Conservation (phyloP, 495 filamentous ascomycete genomes). For the Chaetomium fimeti region DNA sequence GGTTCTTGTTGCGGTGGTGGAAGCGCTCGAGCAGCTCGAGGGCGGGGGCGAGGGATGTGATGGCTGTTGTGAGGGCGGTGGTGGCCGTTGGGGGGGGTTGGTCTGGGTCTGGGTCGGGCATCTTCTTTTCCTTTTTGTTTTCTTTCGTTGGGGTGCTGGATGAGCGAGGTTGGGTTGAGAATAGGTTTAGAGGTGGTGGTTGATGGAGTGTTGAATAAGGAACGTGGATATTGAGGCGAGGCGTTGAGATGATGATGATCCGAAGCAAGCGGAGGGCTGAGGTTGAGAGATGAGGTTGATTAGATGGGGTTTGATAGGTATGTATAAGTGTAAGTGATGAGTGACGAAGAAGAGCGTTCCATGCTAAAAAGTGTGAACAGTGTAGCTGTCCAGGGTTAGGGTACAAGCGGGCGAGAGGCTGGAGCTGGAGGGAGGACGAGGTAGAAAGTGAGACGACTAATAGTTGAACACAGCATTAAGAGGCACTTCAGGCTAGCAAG, state of each 20-base stretch:
- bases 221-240: not conserved
- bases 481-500: not conserved
- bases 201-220: too few relatives aligned
- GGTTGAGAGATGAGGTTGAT: not conserved
- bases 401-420: not conserved
- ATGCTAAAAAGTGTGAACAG: not conserved
- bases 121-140: not conserved
- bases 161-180: too few relatives aligned
- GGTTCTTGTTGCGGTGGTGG: conserved; percentile 78
- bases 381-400: not conserved
- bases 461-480: not conserved
- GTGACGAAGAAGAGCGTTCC: not conserved
- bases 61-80: conserved; percentile 4
- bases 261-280: not conserved
- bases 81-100: conserved; percentile 1
- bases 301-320: not conserved
- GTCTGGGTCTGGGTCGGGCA: not conserved
- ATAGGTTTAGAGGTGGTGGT: too few relatives aligned
- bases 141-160: not conserved
- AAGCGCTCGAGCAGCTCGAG: conserved; percentile 58
- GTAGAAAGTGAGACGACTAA: too few relatives aligned
- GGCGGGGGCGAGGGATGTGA: conserved; percentile 26
- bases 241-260: not conserved
- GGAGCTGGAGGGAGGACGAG: not conserved
- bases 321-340: not conserved